phyloP scores from a whole-genome alignment of 1,139 yeast genomes.

The Taiozyma sp. region DNA sequence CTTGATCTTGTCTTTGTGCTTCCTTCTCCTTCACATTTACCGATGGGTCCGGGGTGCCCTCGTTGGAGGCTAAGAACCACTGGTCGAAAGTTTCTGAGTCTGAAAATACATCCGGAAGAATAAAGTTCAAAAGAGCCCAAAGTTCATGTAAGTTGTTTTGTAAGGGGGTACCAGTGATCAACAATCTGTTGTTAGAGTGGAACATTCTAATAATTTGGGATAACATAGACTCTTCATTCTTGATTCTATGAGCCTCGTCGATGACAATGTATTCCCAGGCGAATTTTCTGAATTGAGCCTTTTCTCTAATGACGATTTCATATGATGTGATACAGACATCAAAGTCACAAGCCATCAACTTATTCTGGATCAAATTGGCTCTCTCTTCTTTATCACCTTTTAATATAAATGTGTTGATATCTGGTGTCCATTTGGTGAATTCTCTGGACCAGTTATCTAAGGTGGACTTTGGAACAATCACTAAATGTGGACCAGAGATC shows the following conservation, averaged over 20 bases:
- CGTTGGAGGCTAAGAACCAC: constrained; percentile 56
- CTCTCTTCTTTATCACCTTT: constrained; percentile 88
- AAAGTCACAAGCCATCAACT: constrained; percentile 67
- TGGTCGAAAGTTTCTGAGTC: constrained; percentile 87
- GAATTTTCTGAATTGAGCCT: constrained; percentile 70
- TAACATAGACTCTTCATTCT: constrained; percentile 86
- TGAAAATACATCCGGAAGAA: constrained; percentile 91
- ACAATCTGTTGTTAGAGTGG: constrained; percentile 75
- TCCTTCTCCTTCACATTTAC: constrained; percentile 34
- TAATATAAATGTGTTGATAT: constrained; percentile 77
- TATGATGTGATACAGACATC: constrained; percentile 89
- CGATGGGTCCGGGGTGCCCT: constrained; percentile 28
- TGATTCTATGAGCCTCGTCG: constrained; percentile 96
- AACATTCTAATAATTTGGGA: constrained; percentile 88
- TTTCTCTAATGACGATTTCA: constrained; percentile 90
- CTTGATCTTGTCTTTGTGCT: constrained; percentile 61
- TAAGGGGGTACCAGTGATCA: constrained; percentile 94
- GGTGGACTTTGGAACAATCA: constrained; percentile 93
- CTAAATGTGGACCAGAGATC: constrained; percentile 86
- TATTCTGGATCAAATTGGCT: constrained; percentile 50
- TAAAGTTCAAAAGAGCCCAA: constrained; percentile 90
- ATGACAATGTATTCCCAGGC: constrained; percentile 93
- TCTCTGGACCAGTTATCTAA: constrained; percentile 95
- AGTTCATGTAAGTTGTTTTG: constrained; percentile 93
- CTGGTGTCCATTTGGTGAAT: constrained; percentile 93